A percentile compares a stretch with the other conserved stretches of the same genome.
Conservation (phyloP, 23 red algal species). For the Gracilaria vermiculophylla region DNA sequence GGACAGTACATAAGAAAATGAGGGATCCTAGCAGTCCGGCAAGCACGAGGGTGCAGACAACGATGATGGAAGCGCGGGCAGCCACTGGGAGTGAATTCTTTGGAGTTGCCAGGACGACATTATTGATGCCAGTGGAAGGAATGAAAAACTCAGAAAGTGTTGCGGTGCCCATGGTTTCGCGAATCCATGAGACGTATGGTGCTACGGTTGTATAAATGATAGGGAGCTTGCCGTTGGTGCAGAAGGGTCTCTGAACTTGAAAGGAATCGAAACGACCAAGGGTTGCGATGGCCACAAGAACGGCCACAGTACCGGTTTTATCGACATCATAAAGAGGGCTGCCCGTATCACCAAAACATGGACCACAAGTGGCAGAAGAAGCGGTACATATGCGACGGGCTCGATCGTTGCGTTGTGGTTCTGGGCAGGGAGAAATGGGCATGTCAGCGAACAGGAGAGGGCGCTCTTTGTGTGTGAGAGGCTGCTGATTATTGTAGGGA, state of each 20-base stretch:
- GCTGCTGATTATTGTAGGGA: slow-evolving; percentile 12
- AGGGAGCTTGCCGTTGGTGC: slow-evolving; percentile 14
- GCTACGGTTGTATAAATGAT: slow-evolving; percentile 56
- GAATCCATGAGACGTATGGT: slow-evolving; percentile 48
- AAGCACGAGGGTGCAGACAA: slow-evolving; percentile 31
- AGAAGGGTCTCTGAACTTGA: not conserved
- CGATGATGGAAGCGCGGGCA: slow-evolving; percentile 45
- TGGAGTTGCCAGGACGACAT: slow-evolving; percentile 3
- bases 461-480: slow-evolving; percentile 21
- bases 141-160: slow-evolving; percentile 30
- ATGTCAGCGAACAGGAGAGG: slow-evolving; percentile 48
- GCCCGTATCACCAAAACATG: slow-evolving; percentile 61
- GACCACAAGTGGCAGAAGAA: slow-evolving; percentile 20
- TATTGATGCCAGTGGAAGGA: slow-evolving; percentile 31
- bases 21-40: slow-evolving; percentile 10
- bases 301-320: slow-evolving; percentile 35
- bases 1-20: not conserved
- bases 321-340: slow-evolving; percentile 59
- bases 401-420: slow-evolving; percentile 17
- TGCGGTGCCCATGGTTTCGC: slow-evolving; percentile 1
- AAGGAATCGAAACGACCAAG: slow-evolving; percentile 31
- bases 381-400: slow-evolving; percentile 33
- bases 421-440: slow-evolving; percentile 17
- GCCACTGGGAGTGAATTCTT: not conserved
- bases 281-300: slow-evolving; percentile 34